Base-by-base conservation (phyloP, 116 monocot species). In the Iris pallida region DNA sequence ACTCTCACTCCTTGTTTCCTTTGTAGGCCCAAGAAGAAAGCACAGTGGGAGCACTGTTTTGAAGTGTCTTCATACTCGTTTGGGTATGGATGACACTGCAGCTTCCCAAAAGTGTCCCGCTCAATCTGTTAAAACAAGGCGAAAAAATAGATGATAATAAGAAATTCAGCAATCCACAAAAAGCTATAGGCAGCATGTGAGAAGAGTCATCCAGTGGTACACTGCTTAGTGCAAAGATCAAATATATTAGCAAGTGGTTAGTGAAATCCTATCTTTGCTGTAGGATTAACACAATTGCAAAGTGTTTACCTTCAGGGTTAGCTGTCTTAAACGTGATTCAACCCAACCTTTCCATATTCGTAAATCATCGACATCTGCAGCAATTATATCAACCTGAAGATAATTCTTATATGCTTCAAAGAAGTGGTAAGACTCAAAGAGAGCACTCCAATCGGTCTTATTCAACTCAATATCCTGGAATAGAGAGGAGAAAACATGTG, bases 331-430 rank as follows among this genome's bases (percentile, higher is more conserved):
- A 16, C 98, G 87, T 73, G 98, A 98, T 83, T 98, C 93, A 30
- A 98, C 93, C 98, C 98, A 98, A 9, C 98, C 93, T 72, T 93
- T 98, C 98, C 98, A 98, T 51, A 85, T 41, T 4, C 81, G 72
- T 20, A 93, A 63, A 76, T 93, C 98, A 71, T 90, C 90, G 14
- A 68, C 71, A 88, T 93, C 83, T n/a, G 78, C 57, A 55, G 98
- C 93, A 60, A 84, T 57, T 59, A 93, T 81, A 74, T 98, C 93
- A 76, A 98, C 86, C 59, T 93, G 88, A 47, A 98, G 82, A 75
- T 86, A 98, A 55, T 93, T 98, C 74, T 88, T 98, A 52, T 98
- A 98, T 30, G 80, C 48, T 68, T 90, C 90, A 66, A 97, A 97
- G 79, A 97, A 97, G 54, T 65, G 76, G 73, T 90, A 93, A 46